Percentiles rank a stretch among this genome's conserved stretches.
Evolutionary conservation across 768 basidiomycete species (phyloP).

Genomic region (Amanita jacksonii): DNA sequence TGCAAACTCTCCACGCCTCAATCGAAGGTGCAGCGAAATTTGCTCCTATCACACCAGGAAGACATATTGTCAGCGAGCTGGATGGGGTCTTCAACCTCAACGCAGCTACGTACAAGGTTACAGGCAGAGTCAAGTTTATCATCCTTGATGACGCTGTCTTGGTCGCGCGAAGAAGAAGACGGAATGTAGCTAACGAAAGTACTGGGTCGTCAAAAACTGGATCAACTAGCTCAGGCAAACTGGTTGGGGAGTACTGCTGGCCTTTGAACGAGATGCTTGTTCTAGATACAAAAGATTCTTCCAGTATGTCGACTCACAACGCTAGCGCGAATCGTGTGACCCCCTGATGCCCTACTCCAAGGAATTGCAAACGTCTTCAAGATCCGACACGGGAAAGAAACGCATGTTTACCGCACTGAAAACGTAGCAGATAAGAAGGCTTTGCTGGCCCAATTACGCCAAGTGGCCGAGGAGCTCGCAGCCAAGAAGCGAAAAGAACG

Average conservation of each 20-base stretch:
- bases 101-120: conserved; percentile 89
- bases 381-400: conserved; percentile 87
- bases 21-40: conserved; percentile 96
- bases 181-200: conserved; percentile 40
- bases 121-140: conserved; percentile 82
- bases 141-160: conserved; percentile 87
- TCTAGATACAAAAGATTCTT: conserved; percentile 91
- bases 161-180: conserved; percentile 69
- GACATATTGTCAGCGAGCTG: conserved; percentile 85
- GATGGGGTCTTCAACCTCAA: conserved; percentile 80
- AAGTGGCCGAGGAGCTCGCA: conserved; percentile 86
- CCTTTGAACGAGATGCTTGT: conserved; percentile 89
- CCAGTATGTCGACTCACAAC: conserved; percentile 43
- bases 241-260: conserved; percentile 94
- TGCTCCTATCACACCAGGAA: conserved; percentile 81
- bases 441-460: conserved; percentile 77
- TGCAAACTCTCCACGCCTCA: conserved; percentile 80
- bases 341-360: conserved; percentile 13
- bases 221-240: conserved; percentile 51
- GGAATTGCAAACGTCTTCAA: conserved; percentile 96
- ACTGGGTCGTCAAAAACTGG: conserved; percentile 26
- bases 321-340: conserved; percentile 1
- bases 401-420: conserved; percentile 88
- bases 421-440: conserved; percentile 75
- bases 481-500: conserved; percentile 87